Percentiles rank a stretch among this genome's conserved stretches.
Evolutionary conservation across 495 filamentous ascomycete species (phyloP).

Genomic region (Sabuloglossum arenarium): DNA sequence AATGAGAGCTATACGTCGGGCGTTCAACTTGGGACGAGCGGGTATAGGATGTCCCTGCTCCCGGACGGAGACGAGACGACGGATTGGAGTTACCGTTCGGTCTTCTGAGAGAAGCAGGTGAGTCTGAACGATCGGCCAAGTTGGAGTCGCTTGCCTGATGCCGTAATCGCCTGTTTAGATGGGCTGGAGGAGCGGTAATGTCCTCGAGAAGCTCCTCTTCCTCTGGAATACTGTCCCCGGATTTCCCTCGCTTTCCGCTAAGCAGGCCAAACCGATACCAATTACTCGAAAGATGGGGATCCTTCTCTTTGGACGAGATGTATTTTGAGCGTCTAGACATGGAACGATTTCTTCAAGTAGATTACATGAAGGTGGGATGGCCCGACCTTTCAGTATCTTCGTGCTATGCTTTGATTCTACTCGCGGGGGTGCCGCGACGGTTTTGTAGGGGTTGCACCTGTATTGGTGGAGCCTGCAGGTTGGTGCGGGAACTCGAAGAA

Average conservation of each 20-base stretch:
- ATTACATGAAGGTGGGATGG: constrained; percentile 1
- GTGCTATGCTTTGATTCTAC: not conserved
- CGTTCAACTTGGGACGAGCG: not conserved
- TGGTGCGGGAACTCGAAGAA: not conserved
- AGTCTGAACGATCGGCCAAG: not conserved
- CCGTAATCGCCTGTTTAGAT: not conserved
- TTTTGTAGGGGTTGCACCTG: not conserved
- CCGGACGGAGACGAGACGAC: not conserved
- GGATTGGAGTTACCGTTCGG: not conserved
- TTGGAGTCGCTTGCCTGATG: constrained; percentile 1
- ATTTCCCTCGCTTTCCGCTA: not conserved
- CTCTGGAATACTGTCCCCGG: not conserved
- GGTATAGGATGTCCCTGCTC: not conserved
- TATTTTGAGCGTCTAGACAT: not conserved
- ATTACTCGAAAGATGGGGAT: not conserved
- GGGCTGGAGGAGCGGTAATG: not conserved
- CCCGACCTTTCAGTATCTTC: not conserved
- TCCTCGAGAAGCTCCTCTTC: not conserved
- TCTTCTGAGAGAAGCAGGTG: not conserved
- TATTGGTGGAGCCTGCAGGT: constrained; percentile 2
- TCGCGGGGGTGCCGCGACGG: not conserved
- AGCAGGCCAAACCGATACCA: not conserved
- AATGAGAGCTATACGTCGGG: constrained; percentile 1
- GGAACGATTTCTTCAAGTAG: not conserved
- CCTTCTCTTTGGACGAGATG: not conserved